These are phyloP conservation scores for Camelina sativa DNA, from an alignment of 345 rosid genomes.

Conservation along the genomic window DNA sequence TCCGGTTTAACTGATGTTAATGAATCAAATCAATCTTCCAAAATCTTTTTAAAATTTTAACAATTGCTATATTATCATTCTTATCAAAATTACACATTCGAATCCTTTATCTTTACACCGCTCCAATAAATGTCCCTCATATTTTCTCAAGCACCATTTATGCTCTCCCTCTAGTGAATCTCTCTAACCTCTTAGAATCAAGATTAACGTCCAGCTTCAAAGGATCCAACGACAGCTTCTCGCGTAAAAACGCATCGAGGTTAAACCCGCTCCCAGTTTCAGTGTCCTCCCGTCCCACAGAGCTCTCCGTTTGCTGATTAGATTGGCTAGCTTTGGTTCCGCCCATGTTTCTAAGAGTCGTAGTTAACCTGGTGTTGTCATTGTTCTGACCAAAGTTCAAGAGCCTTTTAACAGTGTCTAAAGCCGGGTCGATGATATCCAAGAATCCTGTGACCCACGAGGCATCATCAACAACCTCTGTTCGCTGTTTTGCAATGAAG, in stretches of 20 bases:
- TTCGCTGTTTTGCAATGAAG: slow-evolving; percentile 59
- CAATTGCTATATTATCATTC: neutral
- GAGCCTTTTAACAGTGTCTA: slow-evolving; percentile 84
- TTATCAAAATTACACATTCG: slow-evolving; percentile 4
- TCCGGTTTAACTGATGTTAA: too few species aligned
- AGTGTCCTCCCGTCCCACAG: slow-evolving; percentile 44
- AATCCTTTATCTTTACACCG: slow-evolving; percentile 21
- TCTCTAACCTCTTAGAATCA: slow-evolving; percentile 52
- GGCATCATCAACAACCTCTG: slow-evolving; percentile 90
- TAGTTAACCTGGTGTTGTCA: slow-evolving; percentile 41
- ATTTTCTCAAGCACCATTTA: slow-evolving; percentile 22
- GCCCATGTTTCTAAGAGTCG: slow-evolving; percentile 40
- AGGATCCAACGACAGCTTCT: slow-evolving; percentile 63
- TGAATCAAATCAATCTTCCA: too few species aligned
- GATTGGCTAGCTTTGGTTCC: slow-evolving; percentile 42
- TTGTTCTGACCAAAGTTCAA: slow-evolving; percentile 69
- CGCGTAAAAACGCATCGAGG: slow-evolving; percentile 63
- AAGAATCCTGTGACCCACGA: slow-evolving; percentile 90
- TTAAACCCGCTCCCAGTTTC: slow-evolving; percentile 54
- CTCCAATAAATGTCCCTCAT: neutral
- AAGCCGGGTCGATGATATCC: slow-evolving; percentile 87
- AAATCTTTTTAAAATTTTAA: neutral
- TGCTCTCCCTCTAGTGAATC: slow-evolving; percentile 49
- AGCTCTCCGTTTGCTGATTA: slow-evolving; percentile 21
- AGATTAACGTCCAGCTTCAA: slow-evolving; percentile 56